phyloP scores from a whole-genome alignment of 176 grass and related monocot species.

The Otatea glauca region DNA sequence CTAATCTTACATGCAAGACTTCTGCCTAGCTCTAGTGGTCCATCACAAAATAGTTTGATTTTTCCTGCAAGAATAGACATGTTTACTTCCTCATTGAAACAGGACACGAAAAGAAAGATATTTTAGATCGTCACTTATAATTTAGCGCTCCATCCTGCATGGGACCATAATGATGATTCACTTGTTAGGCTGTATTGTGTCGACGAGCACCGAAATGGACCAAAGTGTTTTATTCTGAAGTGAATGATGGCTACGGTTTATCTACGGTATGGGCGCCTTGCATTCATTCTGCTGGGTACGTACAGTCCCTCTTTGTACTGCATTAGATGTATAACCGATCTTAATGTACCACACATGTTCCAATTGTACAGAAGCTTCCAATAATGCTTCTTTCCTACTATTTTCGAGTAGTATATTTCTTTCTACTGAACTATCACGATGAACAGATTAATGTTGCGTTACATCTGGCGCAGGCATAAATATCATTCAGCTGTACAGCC shows the following conservation, averaged over 20 bases:
- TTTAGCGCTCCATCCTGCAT: slow-evolving; percentile 43
- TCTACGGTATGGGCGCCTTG: slow-evolving; percentile 46
- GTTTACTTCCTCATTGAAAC: slow-evolving; percentile 43
- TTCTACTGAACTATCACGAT: not conserved
- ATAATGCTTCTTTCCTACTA: not conserved
- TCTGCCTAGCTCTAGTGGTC: slow-evolving; percentile 19
- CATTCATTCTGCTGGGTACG: slow-evolving; percentile 30
- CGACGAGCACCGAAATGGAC: slow-evolving; percentile 50
- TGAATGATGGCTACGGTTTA: slow-evolving; percentile 48
- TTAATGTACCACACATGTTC: not conserved
- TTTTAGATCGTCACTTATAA: slow-evolving; percentile 34
- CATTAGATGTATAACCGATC: slow-evolving; percentile 20
- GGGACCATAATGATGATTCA: slow-evolving; percentile 52
- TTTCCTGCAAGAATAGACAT: slow-evolving; percentile 36
- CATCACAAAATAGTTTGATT: not conserved
- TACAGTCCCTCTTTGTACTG: slow-evolving; percentile 1
- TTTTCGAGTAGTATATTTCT: not conserved
- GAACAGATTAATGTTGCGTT: not conserved
- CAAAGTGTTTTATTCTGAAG: slow-evolving; percentile 34
- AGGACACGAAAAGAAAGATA: slow-evolving; percentile 42
- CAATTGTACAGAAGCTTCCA: not conserved
- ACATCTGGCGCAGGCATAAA: slow-evolving; percentile 8
- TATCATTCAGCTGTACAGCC: not conserved
- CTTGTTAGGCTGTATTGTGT: slow-evolving; percentile 51
- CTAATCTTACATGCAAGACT: not conserved